Conservation (phyloP, 2,329 filamentous ascomycete genomes). For the Drechslerella stenobrocha region DNA sequence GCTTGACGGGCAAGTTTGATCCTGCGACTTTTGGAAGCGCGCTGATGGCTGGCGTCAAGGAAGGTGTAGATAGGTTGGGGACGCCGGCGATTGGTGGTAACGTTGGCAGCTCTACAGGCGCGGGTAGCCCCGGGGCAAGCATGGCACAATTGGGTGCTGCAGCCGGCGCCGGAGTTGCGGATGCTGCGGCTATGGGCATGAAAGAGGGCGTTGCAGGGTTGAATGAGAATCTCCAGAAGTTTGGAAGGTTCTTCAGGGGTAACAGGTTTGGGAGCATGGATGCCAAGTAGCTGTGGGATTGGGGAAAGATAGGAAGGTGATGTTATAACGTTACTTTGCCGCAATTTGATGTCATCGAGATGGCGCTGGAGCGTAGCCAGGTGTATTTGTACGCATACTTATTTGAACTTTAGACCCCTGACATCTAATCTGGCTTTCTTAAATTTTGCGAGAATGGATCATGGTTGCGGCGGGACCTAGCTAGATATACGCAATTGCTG, state of each 20-base stretch:
- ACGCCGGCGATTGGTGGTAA: constrained; percentile 22
- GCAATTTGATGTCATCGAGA: not conserved
- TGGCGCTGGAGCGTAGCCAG: too few relatives aligned
- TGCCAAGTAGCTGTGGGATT: constrained; percentile 9
- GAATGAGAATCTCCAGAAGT: constrained; percentile 48
- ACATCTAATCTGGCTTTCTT: too few relatives aligned
- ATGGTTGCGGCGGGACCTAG: too few relatives aligned
- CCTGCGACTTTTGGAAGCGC: constrained; percentile 33
- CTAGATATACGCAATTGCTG: too few relatives aligned
- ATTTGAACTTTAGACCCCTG: too few relatives aligned
- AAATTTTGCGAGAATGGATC: too few relatives aligned
- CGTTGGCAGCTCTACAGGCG: constrained; percentile 12
- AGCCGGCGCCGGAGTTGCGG: constrained; percentile 12
- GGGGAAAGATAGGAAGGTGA: too few relatives aligned
- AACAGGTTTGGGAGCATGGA: constrained; percentile 41
- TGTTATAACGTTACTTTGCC: too few relatives aligned
- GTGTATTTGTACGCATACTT: too few relatives aligned
- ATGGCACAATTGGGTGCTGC: constrained; percentile 17
- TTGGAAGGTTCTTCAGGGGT: constrained; percentile 45
- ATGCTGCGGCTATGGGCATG: constrained; percentile 25
- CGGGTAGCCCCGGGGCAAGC: constrained; percentile 34
- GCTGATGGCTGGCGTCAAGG: constrained; percentile 40
- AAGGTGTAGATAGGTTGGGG: constrained; percentile 43
- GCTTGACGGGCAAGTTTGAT: constrained; percentile 35
- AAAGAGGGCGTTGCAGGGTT: constrained; percentile 44